phyloP scores from a whole-genome alignment of 495 filamentous ascomycete genomes.

The Aspergillus affinis region DNA sequence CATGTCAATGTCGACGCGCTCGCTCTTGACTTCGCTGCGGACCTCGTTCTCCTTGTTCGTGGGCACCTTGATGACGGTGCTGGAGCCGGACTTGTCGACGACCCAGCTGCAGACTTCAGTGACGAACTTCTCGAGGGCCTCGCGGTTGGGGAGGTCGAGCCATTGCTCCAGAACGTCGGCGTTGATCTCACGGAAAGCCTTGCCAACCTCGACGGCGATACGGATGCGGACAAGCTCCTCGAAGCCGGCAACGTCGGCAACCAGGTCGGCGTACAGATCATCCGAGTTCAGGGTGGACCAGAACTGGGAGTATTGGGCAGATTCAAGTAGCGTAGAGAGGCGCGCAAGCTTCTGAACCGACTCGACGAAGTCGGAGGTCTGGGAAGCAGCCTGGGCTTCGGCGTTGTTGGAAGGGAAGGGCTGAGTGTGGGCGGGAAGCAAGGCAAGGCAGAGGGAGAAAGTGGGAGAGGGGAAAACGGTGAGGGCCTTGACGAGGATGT shows the following conservation, averaged over 20 bases:
- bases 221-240: conserved; percentile 92
- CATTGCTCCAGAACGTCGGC: conserved; percentile 77
- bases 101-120: conserved; percentile 84
- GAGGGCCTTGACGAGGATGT: conserved; percentile 96
- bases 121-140: conserved; percentile 76
- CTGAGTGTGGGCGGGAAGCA: conserved; percentile 79
- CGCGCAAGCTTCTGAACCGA: conserved; percentile 83
- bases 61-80: conserved; percentile 68
- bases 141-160: conserved; percentile 72
- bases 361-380: conserved; percentile 65
- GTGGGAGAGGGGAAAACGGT: conserved; percentile 96
- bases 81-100: conserved; percentile 47
- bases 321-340: conserved; percentile 82
- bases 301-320: conserved; percentile 84
- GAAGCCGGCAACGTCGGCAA: conserved; percentile 91
- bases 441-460: conserved; percentile 89
- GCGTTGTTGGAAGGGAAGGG: conserved; percentile 50
- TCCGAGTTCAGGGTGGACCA: conserved; percentile 91
- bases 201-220: conserved; percentile 85
- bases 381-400: conserved; percentile 63
- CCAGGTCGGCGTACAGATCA: conserved; percentile 93
- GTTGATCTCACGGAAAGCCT: conserved; percentile 82
- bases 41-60: conserved; percentile 98
- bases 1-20: conserved; percentile 74
- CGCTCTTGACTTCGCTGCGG: conserved; percentile 90